Conservation (phyloP, 1,139 yeast species). For the Debaryomycetaceae sp. region DNA sequence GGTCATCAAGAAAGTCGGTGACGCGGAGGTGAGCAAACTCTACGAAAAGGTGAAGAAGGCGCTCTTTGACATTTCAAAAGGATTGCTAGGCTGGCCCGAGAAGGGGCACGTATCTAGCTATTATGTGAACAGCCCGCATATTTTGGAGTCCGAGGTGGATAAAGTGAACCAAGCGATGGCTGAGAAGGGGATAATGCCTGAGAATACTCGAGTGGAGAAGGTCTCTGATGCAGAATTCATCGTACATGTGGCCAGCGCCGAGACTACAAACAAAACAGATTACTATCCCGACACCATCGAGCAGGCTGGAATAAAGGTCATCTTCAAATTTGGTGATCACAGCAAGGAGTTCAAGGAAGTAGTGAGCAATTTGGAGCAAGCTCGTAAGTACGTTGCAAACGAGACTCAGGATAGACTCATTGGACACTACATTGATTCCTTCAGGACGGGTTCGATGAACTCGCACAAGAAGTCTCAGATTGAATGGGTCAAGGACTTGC, state of each 20-base stretch:
- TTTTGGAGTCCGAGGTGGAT: constrained; percentile 61
- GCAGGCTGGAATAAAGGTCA: constrained; percentile 32
- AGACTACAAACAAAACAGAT: constrained; percentile 37
- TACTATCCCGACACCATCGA: constrained; percentile 28
- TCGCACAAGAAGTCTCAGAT: constrained; percentile 84
- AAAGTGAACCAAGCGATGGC: constrained; percentile 64
- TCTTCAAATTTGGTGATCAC: constrained; percentile 78
- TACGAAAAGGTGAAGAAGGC: constrained; percentile 46
- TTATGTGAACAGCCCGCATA: constrained; percentile 51
- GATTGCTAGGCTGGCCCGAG: constrained; percentile 74
- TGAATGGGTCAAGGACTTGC: constrained; percentile 82
- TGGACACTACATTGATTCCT: constrained; percentile 62
- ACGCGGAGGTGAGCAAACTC: constrained; percentile 29
- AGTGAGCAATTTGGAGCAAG: constrained; percentile 52
- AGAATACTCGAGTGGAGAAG: constrained; percentile 73
- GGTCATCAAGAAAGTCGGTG: constrained; percentile 40
- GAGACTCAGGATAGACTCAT: constrained; percentile 68
- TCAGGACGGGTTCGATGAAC: constrained; percentile 77
- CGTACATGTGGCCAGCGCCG: constrained; percentile 62
- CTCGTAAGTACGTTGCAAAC: constrained; percentile 65
- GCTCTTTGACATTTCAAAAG: constrained; percentile 48
- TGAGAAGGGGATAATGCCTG: constrained; percentile 66
- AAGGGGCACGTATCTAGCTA: constrained; percentile 73
- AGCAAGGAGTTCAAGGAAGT: constrained; percentile 57
- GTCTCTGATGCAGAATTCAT: constrained; percentile 39